Evolutionary conservation across 306 rosid genomes (phyloP).

Genomic region (Corylus americana): DNA sequence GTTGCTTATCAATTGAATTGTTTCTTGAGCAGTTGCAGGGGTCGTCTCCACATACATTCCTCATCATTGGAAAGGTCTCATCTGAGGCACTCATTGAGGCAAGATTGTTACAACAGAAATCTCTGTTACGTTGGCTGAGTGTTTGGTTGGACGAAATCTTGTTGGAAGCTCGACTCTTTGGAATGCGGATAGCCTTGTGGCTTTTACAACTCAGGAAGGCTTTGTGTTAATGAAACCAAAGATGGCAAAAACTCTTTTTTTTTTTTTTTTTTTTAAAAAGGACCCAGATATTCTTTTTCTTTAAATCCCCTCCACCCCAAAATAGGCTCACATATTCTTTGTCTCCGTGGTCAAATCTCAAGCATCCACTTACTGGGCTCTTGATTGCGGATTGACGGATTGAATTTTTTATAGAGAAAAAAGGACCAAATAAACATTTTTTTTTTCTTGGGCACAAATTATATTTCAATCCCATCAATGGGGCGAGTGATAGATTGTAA

Average conservation of each 20-base stretch:
- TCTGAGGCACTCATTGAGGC: constrained; percentile 86
- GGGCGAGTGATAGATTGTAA: neutral
- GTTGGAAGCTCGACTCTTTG: constrained; percentile 72
- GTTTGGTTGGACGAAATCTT: constrained; percentile 53
- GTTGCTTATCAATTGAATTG: constrained; percentile 16
- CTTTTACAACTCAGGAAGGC: constrained; percentile 60
- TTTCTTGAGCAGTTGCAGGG: constrained; percentile 68
- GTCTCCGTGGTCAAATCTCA: constrained; percentile 37
- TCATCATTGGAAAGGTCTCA: constrained; percentile 80
- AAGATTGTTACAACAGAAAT: constrained; percentile 55
- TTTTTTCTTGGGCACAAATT: neutral
- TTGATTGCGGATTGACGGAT: constrained; percentile 20
- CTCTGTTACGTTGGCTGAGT: constrained; percentile 52
- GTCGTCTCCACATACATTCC: constrained; percentile 82
- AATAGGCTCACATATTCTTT: constrained; percentile 46
- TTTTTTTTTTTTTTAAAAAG: neutral
- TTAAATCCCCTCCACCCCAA: constrained; percentile 19
- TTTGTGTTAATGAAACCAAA: constrained; percentile 46
- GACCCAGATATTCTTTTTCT: neutral
- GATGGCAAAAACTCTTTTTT: neutral
- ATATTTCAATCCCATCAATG: neutral
- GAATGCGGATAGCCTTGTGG: constrained; percentile 75
- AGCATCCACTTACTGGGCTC: neutral
- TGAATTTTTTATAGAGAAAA: constrained; percentile 3
- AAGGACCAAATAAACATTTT: neutral